Conservation (phyloP, 2,329 filamentous ascomycete species). For the Penicillium sp. region DNA sequence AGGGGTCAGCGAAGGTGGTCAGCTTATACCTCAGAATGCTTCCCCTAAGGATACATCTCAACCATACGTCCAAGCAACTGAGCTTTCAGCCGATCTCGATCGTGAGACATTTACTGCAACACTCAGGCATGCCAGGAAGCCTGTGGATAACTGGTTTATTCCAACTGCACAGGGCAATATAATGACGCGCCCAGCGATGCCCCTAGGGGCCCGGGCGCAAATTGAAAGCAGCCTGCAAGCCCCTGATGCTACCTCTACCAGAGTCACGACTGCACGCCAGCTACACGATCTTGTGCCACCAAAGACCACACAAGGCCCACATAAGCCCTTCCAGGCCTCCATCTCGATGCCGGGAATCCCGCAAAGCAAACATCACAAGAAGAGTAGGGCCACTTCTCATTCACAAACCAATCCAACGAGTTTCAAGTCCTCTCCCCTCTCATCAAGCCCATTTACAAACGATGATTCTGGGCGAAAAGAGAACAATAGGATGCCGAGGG, state of each 20-base stretch:
- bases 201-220: constrained; percentile 1
- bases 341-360: background rate
- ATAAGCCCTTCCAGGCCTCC: background rate
- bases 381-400: background rate
- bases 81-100: constrained; percentile 21
- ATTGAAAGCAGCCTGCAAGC: background rate
- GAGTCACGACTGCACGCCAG: constrained; percentile 4
- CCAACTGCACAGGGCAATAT: background rate
- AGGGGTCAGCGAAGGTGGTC: background rate
- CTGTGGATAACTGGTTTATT: background rate
- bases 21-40: background rate
- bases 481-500: background rate
- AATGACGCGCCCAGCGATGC: background rate
- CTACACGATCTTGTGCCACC: constrained; percentile 4
- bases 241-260: background rate
- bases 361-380: constrained; percentile 2
- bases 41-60: background rate
- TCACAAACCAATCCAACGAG: constrained; percentile 15
- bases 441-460: constrained; percentile 21
- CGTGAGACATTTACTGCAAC: constrained; percentile 24
- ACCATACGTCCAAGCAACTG: background rate
- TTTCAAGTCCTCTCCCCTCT: constrained; percentile 34
- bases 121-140: constrained; percentile 22
- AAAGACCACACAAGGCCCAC: background rate
- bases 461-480: constrained; percentile 7